These are phyloP conservation scores for Aspergillus transmontanensis DNA, from an alignment of 2,329 filamentous ascomycete species.

Conservation along the genomic window DNA sequence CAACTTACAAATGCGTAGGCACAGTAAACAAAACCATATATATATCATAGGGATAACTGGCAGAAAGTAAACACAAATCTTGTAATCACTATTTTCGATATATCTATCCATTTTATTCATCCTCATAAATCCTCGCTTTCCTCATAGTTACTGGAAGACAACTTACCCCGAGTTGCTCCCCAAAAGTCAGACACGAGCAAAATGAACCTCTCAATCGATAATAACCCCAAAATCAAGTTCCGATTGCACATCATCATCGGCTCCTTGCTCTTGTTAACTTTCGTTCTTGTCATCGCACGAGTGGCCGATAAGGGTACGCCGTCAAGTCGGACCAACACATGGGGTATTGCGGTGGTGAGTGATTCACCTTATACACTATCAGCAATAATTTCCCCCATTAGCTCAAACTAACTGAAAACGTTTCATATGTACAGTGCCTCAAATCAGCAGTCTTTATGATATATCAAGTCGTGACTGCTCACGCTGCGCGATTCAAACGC, in stretches of 20 bases:
- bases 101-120: too few relatives aligned
- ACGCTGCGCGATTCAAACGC: slow-evolving; percentile 20
- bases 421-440: slow-evolving; percentile 13
- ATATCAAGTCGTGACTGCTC: slow-evolving; percentile 24
- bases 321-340: slow-evolving; percentile 19
- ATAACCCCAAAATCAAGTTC: slow-evolving; percentile 12
- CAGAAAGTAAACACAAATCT: too few relatives aligned
- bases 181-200: background rate
- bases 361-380: too few relatives aligned
- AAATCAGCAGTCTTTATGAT: slow-evolving; percentile 27
- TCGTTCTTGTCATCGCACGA: slow-evolving; percentile 25
- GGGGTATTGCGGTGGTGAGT: slow-evolving; percentile 24
- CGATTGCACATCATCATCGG: slow-evolving; percentile 19
- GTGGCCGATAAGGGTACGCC: slow-evolving; percentile 22
- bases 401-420: too few relatives aligned
- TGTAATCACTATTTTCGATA: too few relatives aligned
- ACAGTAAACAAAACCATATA: background rate
- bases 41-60: too few relatives aligned
- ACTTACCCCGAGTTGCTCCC: too few relatives aligned
- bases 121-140: too few relatives aligned
- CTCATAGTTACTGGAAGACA: too few relatives aligned
- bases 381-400: too few relatives aligned
- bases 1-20: background rate
- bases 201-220: background rate
- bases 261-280: slow-evolving; percentile 11